Evolutionary conservation across 345 rosid species (phyloP).

Genomic region (Citrus sp.): DNA sequence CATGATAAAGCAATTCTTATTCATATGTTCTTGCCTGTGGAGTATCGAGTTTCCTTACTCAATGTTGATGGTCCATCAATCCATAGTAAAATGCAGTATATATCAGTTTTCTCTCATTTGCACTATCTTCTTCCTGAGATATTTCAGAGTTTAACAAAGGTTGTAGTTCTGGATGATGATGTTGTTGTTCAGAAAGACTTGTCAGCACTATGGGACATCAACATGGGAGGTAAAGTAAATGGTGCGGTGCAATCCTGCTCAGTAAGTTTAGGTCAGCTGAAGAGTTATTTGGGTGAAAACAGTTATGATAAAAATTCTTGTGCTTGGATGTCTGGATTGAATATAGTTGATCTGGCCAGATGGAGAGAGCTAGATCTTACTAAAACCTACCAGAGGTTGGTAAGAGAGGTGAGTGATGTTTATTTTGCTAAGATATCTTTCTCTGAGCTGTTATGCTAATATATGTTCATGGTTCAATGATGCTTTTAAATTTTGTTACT

Average conservation of each 20-base stretch:
- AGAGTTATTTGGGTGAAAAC: slow-evolving; percentile 42
- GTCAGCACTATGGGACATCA: slow-evolving; percentile 65
- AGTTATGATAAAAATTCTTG: slow-evolving; percentile 45
- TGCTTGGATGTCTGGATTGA: slow-evolving; percentile 94
- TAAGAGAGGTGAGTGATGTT: slow-evolving; percentile 50
- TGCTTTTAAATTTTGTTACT: neutral
- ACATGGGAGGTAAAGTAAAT: slow-evolving; percentile 81
- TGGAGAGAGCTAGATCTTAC: slow-evolving; percentile 72
- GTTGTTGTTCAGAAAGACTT: slow-evolving; percentile 85
- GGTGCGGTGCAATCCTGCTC: slow-evolving; percentile 72
- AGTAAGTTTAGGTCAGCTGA: slow-evolving; percentile 64
- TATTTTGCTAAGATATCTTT: neutral
- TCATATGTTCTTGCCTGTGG: slow-evolving; percentile 64
- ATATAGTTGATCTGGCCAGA: slow-evolving; percentile 67
- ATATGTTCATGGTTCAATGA: neutral
- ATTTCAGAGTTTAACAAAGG: slow-evolving; percentile 59
- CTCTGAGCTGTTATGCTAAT: neutral
- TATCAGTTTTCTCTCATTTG: slow-evolving; percentile 68
- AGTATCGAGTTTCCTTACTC: slow-evolving; percentile 69
- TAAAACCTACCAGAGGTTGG: slow-evolving; percentile 48
- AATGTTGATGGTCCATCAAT: slow-evolving; percentile 32
- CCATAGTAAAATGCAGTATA: slow-evolving; percentile 54
- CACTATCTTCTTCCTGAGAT: slow-evolving; percentile 81
- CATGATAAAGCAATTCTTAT: slow-evolving; percentile 38
- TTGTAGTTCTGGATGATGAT: slow-evolving; percentile 87